Evolutionary conservation across 176 grass and related monocot species (phyloP).

Genomic region (Coix lacrymajobi): DNA sequence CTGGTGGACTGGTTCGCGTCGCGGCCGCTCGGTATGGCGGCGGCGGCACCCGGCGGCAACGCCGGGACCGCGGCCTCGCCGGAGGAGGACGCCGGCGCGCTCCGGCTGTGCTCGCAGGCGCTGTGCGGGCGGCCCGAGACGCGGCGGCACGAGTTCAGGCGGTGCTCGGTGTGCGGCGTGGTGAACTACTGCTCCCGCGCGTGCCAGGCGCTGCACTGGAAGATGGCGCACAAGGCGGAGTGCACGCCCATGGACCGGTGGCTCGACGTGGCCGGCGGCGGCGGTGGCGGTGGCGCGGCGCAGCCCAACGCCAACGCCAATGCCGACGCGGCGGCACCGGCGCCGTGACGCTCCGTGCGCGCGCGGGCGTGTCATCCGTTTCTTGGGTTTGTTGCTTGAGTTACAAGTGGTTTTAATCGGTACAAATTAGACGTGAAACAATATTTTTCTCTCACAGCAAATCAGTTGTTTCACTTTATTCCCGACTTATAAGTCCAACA

Average conservation of each 20-base stretch:
- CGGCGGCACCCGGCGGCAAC: not conserved
- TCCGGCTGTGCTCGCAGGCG: slow-evolving; percentile 63
- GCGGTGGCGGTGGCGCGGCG: not conserved
- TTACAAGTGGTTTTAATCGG: too few species aligned
- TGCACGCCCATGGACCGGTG: slow-evolving; percentile 54
- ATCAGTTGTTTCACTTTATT: too few species aligned
- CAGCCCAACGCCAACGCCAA: not conserved
- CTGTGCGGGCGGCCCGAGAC: slow-evolving; percentile 63
- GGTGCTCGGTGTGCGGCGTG: slow-evolving; percentile 69
- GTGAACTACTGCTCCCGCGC: slow-evolving; percentile 83
- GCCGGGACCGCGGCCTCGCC: not conserved
- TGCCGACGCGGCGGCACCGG: slow-evolving; percentile 6
- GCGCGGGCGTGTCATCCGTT: not conserved
- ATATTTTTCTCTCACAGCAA: too few species aligned
- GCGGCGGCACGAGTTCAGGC: slow-evolving; percentile 64
- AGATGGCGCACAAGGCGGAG: slow-evolving; percentile 58
- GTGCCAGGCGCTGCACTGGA: slow-evolving; percentile 88
- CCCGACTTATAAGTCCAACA: too few species aligned
- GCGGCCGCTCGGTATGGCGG: not conserved
- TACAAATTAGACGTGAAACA: too few species aligned
- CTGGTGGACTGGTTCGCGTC: slow-evolving; percentile 68
- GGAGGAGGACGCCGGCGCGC: not conserved
- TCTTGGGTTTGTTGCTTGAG: too few species aligned
- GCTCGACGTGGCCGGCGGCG: slow-evolving; percentile 22
- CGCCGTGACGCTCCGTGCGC: not conserved